Conservation (phyloP, 2,329 filamentous ascomycete genomes). For the Camillea tinctor region DNA sequence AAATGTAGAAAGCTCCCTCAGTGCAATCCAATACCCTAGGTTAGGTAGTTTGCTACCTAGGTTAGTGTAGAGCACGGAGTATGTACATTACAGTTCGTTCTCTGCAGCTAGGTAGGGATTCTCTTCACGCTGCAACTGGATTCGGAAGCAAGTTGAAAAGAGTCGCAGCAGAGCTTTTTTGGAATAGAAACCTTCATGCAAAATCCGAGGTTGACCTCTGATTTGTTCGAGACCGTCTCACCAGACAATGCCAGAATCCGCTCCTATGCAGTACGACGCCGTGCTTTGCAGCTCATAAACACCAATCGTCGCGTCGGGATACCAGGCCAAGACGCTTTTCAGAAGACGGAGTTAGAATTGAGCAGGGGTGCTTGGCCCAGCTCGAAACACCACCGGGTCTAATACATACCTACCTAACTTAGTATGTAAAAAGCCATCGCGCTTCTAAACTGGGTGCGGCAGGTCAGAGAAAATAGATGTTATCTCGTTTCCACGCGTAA, state of each 20-base stretch:
- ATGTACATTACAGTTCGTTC: neutral
- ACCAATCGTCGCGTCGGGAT: conserved; percentile 32
- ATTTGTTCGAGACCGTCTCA: conserved; percentile 23
- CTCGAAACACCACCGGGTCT: conserved; percentile 9
- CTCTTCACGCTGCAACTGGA: conserved; percentile 12
- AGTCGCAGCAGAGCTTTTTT: conserved; percentile 9
- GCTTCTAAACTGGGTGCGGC: conserved; percentile 10
- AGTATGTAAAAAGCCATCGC: conserved; percentile 13
- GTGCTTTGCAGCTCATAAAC: neutral
- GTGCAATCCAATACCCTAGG: too few relatives aligned
- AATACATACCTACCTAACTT: neutral
- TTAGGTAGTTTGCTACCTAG: too few relatives aligned
- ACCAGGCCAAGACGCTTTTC: conserved; percentile 12
- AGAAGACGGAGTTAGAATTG: conserved; percentile 11
- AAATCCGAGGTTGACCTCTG: conserved; percentile 13
- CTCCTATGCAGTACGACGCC: conserved; percentile 8
- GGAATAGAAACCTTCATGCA: conserved; percentile 24
- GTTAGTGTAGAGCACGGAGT: too few relatives aligned
- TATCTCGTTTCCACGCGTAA: conserved; percentile 29
- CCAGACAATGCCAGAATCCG: conserved; percentile 13
- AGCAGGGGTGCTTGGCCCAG: conserved; percentile 3
- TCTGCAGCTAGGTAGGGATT: neutral
- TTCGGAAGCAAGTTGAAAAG: conserved; percentile 15
- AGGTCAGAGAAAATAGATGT: neutral
- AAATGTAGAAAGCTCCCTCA: too few relatives aligned